A percentile compares a stretch with the other conserved stretches of the same genome.
Evolutionary conservation across 345 rosid species (phyloP).

Genomic region (Excoecaria cochinchinensis): DNA sequence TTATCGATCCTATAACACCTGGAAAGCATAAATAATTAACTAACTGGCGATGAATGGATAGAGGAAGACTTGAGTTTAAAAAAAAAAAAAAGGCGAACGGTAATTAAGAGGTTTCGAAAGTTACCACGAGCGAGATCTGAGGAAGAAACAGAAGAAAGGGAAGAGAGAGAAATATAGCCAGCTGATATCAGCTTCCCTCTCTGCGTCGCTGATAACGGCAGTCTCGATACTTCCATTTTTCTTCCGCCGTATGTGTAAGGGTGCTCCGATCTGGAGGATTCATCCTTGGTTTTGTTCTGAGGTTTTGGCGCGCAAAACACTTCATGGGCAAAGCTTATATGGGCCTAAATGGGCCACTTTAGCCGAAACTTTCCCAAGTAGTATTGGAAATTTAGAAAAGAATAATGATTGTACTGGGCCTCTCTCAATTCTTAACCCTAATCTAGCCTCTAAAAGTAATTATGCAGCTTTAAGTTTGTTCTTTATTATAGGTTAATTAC

Average conservation of each 20-base stretch:
- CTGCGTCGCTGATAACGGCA: constrained; percentile 62
- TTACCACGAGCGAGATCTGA: constrained; percentile 63
- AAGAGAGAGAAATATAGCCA: constrained; percentile 58
- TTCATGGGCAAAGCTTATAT: not conserved
- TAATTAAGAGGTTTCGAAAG: not conserved
- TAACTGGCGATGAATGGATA: not conserved
- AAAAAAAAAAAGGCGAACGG: not conserved
- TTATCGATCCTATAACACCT: no score
- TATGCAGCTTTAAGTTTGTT: no score
- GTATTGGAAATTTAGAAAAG: no score
- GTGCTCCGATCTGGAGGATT: not conserved
- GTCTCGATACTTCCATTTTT: constrained; percentile 55
- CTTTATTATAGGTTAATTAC: no score
- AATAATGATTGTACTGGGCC: no score
- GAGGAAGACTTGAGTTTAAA: not conserved
- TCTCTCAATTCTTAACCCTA: no score
- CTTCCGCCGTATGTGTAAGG: not conserved
- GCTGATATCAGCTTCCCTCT: constrained; percentile 70
- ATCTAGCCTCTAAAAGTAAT: no score
- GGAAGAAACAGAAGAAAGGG: constrained; percentile 54
- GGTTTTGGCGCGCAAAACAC: constrained; percentile 7
- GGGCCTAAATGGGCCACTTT: no score
- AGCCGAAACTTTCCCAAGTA: no score
- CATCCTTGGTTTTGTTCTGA: no score
- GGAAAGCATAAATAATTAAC: no score